Base-by-base conservation (phyloP, 495 filamentous ascomycete genomes). In the Penicillium atrosanguineum region DNA sequence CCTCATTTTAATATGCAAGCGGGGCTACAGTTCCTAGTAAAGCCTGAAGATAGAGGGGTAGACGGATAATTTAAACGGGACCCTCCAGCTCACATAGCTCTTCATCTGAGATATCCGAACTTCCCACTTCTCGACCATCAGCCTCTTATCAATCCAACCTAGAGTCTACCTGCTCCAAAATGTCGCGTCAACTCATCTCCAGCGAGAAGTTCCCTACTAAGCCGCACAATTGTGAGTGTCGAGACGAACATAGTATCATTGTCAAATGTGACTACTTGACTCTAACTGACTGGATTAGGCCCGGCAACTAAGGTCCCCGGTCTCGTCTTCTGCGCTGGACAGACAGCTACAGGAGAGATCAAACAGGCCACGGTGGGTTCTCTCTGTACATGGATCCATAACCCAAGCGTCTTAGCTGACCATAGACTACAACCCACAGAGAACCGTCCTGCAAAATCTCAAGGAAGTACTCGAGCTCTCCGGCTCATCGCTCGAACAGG, bases 401-500 rank as follows among this genome's bases (percentile, higher is more conserved):
- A 39, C 20, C 25, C 8, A 16, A 20, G 25, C 1, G 1, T 19
- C 1, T 11, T 38, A 38, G 25, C 44, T 53, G 18, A 43, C 36
- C 15, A 4, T 38, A 19, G 4, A 28, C 26, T 15, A 20, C 57
- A 19, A 25, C 12, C 44, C 25, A 67, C n/a, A n/a, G 60, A 51
- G 54, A 47, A 63, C 50, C 40, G 64, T 60, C 8, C 67, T 86
- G 54, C 74, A 79, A 51, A 89, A 87, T 65, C 74, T 90, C 16
- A 72, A 75, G 9, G 80, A 82, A 26, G 80, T 89, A 8, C 78
- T 90, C 34, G 76, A 82, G 52, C 83, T 82, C 16, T 79, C 84
- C 2, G 83, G 83, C 14, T 85, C 82, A 15, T 73, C 69, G 16
- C 67, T 88, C 15, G 70, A 77, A 46, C 82, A 84, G 52, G 85